A percentile compares a stretch with the other conserved stretches of the same genome.
Conservation (phyloP, 2,329 filamentous ascomycete genomes). For the Colletotrichum abscissum region DNA sequence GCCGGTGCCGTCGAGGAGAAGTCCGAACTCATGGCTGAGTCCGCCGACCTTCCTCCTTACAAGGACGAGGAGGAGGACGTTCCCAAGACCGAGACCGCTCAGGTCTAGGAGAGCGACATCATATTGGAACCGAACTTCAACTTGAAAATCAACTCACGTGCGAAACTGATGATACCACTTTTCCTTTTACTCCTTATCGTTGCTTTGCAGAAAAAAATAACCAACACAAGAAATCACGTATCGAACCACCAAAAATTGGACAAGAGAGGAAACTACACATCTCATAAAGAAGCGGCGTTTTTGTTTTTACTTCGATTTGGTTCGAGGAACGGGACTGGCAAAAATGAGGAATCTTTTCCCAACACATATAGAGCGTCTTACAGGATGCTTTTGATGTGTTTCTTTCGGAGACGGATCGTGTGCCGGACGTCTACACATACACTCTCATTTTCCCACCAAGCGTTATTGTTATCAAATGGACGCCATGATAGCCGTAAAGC, state of each 20-base stretch:
- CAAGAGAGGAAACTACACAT: constrained; percentile 32
- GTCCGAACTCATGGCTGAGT: constrained; percentile 57
- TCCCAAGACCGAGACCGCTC: constrained; percentile 15
- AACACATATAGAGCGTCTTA: neutral
- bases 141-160: constrained; percentile 6
- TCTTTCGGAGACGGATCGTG: neutral
- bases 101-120: constrained; percentile 11
- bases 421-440: neutral
- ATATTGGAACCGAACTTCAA: neutral
- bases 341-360: neutral
- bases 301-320: neutral
- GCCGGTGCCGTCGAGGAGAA: constrained; percentile 59
- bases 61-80: constrained; percentile 38
- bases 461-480: neutral
- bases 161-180: constrained; percentile 34
- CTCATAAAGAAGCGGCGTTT: constrained; percentile 27
- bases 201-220: constrained; percentile 5
- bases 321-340: neutral
- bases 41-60: constrained; percentile 45
- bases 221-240: neutral
- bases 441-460: neutral
- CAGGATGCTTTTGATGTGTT: neutral
- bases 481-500: neutral
- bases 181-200: constrained; percentile 4
- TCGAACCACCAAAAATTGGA: constrained; percentile 23